phyloP scores from a whole-genome alignment of 75 land plant species.

The Selaginella tamariscina region DNA sequence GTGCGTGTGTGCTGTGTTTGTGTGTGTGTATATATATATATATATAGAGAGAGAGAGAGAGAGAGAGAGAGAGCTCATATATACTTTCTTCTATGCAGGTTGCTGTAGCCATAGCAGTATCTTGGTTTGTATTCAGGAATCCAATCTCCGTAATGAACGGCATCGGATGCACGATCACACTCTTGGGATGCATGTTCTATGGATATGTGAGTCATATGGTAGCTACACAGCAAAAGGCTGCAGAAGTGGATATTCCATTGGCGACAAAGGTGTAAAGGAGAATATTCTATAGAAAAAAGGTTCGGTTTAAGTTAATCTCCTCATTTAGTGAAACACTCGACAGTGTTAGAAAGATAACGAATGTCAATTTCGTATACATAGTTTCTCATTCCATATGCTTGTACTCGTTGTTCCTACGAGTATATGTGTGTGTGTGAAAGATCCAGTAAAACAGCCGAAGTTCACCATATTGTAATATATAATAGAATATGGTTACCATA shows the following conservation, averaged over 20 bases:
- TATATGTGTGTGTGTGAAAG: no score
- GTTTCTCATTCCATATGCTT: no score
- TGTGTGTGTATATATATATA: background rate
- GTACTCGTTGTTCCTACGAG: no score
- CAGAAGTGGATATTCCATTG: background rate
- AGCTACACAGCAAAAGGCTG: constrained; percentile 34
- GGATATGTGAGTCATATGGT: constrained; percentile 79
- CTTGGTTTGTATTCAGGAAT: constrained; percentile 83
- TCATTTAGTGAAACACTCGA: no score
- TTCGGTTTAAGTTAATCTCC: no score
- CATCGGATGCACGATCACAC: constrained; percentile 72
- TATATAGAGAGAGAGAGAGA: background rate
- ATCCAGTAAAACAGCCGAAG: no score
- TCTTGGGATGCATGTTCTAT: constrained; percentile 85
- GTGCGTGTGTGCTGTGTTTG: no score
- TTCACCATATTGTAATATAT: no score
- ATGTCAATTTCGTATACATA: no score
- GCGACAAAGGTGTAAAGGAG: background rate
- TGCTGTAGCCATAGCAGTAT: constrained; percentile 83
- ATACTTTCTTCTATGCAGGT: constrained; percentile 37
- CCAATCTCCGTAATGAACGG: constrained; percentile 81
- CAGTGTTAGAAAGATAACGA: no score
- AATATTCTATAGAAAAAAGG: no score
- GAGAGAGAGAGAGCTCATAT: background rate
- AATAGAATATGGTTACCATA: no score